These are phyloP conservation scores for Brassica balearica DNA, from an alignment of 441 rosid genomes.

Conservation along the genomic window DNA sequence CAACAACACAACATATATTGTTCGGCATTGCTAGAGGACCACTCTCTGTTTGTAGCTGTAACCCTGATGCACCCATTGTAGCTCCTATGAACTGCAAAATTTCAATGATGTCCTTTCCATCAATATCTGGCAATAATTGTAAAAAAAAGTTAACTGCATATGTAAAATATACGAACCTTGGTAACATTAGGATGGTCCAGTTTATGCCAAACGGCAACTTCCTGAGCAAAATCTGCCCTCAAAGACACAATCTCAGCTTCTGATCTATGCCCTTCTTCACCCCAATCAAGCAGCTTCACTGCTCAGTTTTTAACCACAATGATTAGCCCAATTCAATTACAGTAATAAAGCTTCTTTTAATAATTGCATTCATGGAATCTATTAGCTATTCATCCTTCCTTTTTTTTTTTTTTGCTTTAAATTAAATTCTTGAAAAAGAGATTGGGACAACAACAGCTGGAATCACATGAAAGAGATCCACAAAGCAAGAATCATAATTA, in stretches of 20 bases:
- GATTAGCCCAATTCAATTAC: conserved; percentile 22
- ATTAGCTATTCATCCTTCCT: background rate
- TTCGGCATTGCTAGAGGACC: conserved; percentile 83
- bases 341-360: conserved; percentile 15
- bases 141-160: background rate
- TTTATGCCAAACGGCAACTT: conserved; percentile 98
- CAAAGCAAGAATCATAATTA: conserved; percentile 46
- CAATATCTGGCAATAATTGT: conserved; percentile 1
- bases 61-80: conserved; percentile 84
- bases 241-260: conserved; percentile 84
- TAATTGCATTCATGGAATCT: conserved; percentile 30
- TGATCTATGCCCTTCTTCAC: conserved; percentile 95
- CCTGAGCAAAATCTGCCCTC: conserved; percentile 85
- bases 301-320: conserved; percentile 33
- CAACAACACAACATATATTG: conserved; percentile 90
- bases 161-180: conserved; percentile 58
- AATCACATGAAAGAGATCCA: conserved; percentile 62
- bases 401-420: conserved; percentile 3
- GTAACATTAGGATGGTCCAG: conserved; percentile 97
- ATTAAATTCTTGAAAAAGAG: conserved; percentile 27
- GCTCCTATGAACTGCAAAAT: conserved; percentile 86
- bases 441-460: conserved; percentile 49
- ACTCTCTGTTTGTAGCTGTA: conserved; percentile 76
- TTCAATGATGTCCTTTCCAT: conserved; percentile 16
- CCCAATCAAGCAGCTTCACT: conserved; percentile 99